Conservation (phyloP, 192 early-diverging fungal species). For the Backusella macrospora region DNA sequence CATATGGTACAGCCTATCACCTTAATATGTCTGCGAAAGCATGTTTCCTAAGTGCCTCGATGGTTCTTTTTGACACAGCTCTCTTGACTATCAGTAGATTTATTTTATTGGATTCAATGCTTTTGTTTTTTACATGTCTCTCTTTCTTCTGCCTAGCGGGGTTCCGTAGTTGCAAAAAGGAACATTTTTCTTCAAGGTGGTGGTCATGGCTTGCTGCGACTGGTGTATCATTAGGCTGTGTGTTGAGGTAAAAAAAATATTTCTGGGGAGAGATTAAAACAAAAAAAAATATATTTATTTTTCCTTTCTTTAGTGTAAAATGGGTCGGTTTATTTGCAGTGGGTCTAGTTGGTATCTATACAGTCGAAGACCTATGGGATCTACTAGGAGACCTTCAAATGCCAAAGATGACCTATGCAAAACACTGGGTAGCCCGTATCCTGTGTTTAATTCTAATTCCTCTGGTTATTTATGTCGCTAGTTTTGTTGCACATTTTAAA, state of each 20-base stretch:
- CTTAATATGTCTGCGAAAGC: constrained; percentile 70
- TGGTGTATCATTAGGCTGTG: constrained; percentile 83
- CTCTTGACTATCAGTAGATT: constrained; percentile 43
- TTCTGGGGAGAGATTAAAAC: neutral
- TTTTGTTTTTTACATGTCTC: constrained; percentile 52
- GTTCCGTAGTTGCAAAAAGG: constrained; percentile 42
- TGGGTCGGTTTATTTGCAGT: constrained; percentile 96
- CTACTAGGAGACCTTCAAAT: constrained; percentile 75
- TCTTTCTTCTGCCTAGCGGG: constrained; percentile 68
- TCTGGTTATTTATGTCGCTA: constrained; percentile 76
- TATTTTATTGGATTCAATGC: constrained; percentile 21
- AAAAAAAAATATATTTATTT: neutral
- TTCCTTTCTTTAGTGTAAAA: constrained; percentile 67
- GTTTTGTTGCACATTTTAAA: constrained; percentile 88
- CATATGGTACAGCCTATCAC: constrained; percentile 84
- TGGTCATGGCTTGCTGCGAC: constrained; percentile 84
- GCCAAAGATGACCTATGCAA: constrained; percentile 62
- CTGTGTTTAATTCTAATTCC: constrained; percentile 83
- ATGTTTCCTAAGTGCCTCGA: constrained; percentile 68
- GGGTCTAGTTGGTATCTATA: constrained; percentile 89
- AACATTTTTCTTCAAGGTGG: constrained; percentile 83
- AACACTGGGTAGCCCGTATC: constrained; percentile 85
- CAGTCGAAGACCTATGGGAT: constrained; percentile 90
- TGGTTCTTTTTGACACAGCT: constrained; percentile 69
- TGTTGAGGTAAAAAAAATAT: constrained; percentile 47